A percentile compares a stretch with the other conserved stretches of the same genome.
phyloP scores from a whole-genome alignment of 225 moss, liverwort and hornwort genomes.

The Rhytidiadelphus loreus region DNA sequence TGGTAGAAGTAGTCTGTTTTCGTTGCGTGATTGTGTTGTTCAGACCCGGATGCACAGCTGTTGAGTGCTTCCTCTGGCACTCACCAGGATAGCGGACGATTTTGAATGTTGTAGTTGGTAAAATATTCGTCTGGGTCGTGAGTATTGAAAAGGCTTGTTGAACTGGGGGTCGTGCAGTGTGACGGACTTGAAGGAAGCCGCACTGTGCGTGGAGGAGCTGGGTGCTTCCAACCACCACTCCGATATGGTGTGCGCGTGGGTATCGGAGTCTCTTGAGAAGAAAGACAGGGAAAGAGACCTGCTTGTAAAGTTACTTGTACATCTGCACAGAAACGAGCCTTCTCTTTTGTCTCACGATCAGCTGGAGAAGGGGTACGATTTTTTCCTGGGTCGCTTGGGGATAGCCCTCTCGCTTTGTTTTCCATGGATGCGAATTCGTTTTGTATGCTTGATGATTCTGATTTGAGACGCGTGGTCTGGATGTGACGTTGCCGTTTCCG shows the following conservation, averaged over 20 bases:
- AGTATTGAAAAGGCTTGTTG: background rate
- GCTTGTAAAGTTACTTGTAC: slow-evolving; percentile 51
- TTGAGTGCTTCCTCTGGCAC: background rate
- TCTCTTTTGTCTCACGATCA: slow-evolving; percentile 59
- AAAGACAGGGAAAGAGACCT: slow-evolving; percentile 61
- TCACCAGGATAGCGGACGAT: background rate
- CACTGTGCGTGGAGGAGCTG: slow-evolving; percentile 78
- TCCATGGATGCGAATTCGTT: background rate
- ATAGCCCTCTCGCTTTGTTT: background rate
- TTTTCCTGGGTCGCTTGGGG: background rate
- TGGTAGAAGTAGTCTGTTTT: background rate
- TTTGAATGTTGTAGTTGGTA: background rate
- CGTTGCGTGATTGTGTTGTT: background rate
- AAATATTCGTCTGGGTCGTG: background rate
- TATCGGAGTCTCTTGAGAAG: slow-evolving; percentile 65
- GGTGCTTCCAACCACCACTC: slow-evolving; percentile 52
- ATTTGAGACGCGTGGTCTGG: background rate
- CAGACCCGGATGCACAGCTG: background rate
- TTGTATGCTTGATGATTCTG: background rate
- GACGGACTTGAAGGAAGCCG: slow-evolving; percentile 50
- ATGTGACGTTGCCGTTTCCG: background rate
- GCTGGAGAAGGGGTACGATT: slow-evolving; percentile 54
- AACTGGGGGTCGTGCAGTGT: slow-evolving; percentile 28
- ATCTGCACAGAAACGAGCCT: slow-evolving; percentile 43
- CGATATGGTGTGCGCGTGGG: slow-evolving; percentile 64